phyloP scores from a whole-genome alignment of 257 asterid genomes.

The Agastache rugosa region DNA sequence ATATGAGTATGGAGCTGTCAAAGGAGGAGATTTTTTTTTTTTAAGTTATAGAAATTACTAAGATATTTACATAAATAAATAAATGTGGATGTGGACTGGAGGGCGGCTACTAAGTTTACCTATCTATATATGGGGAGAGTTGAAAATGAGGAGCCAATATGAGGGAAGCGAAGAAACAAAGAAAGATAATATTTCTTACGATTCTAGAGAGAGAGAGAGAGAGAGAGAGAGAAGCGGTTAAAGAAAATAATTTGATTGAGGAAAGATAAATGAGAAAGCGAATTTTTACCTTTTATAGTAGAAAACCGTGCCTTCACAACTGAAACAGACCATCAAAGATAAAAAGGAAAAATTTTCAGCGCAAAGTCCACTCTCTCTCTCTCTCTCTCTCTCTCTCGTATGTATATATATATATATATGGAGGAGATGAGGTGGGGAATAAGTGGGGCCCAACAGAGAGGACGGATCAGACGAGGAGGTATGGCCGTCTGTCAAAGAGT shows the following conservation, averaged over 20 bases:
- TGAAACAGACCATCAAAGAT: constrained; percentile 17
- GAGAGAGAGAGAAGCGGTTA: constrained; percentile 25
- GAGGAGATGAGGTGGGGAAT: background rate
- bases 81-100: background rate
- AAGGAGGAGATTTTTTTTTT: constrained; percentile 4
- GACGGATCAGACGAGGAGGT: constrained; percentile 58
- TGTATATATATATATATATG: constrained; percentile 14
- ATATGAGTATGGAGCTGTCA: constrained; percentile 20
- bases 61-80: background rate
- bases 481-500: constrained; percentile 42
- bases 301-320: constrained; percentile 19
- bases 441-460: constrained; percentile 40
- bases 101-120: constrained; percentile 15
- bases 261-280: constrained; percentile 22
- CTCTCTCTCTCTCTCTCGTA: background rate
- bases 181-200: background rate
- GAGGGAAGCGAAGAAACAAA: constrained; percentile 19
- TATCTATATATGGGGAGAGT: constrained; percentile 37
- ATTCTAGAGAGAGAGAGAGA: background rate
- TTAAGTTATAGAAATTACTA: background rate
- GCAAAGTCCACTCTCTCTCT: constrained; percentile 12
- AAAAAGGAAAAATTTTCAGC: background rate
- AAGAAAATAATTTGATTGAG: constrained; percentile 27
- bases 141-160: constrained; percentile 26
- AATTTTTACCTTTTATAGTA: constrained; percentile 42